A percentile compares a stretch with the other conserved stretches of the same genome.
Evolutionary conservation across 139 green algal genomes (phyloP).

Genomic region (Mychonastes homosphaera): DNA sequence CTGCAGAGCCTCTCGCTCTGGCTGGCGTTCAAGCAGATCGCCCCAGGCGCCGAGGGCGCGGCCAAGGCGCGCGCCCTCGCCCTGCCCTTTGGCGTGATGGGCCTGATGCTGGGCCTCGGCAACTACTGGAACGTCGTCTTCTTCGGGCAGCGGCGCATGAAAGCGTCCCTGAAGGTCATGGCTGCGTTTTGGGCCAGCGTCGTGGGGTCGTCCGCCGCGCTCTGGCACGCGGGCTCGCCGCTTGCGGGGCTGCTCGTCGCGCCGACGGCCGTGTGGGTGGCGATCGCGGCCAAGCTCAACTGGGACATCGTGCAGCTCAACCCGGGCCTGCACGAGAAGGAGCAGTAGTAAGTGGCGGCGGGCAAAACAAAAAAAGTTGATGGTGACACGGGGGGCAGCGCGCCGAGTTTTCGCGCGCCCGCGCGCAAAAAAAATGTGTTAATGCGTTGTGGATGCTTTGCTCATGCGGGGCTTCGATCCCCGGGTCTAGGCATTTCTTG

Average conservation of each 20-base stretch:
- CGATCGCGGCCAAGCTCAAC: slow-evolving; percentile 50
- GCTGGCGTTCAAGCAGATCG: slow-evolving; percentile 35
- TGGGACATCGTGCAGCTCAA: slow-evolving; percentile 50
- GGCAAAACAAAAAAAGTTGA: no score
- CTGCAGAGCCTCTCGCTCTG: slow-evolving; percentile 41
- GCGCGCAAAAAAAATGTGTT: no score
- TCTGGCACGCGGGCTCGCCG: slow-evolving; percentile 22
- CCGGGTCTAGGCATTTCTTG: no score
- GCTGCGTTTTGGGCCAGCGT: slow-evolving; percentile 46
- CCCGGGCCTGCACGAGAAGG: background rate
- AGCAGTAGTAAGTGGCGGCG: slow-evolving; percentile 1
- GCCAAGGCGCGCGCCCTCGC: slow-evolving; percentile 13
- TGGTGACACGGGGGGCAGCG: no score
- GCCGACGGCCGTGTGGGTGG: slow-evolving; percentile 48
- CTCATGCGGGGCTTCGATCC: no score
- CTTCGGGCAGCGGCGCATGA: slow-evolving; percentile 41
- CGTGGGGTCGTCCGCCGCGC: slow-evolving; percentile 5
- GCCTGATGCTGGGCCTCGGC: slow-evolving; percentile 39
- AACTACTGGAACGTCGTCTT: slow-evolving; percentile 57
- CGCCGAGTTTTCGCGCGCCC: no score
- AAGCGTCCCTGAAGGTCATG: slow-evolving; percentile 45
- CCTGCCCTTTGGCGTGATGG: slow-evolving; percentile 38
- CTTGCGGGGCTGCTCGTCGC: slow-evolving; percentile 30
- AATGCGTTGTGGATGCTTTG: no score
- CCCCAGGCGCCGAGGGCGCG: no score